Conservation (phyloP, 768 basidiomycete genomes). For the Tricholoma saponaceum region DNA sequence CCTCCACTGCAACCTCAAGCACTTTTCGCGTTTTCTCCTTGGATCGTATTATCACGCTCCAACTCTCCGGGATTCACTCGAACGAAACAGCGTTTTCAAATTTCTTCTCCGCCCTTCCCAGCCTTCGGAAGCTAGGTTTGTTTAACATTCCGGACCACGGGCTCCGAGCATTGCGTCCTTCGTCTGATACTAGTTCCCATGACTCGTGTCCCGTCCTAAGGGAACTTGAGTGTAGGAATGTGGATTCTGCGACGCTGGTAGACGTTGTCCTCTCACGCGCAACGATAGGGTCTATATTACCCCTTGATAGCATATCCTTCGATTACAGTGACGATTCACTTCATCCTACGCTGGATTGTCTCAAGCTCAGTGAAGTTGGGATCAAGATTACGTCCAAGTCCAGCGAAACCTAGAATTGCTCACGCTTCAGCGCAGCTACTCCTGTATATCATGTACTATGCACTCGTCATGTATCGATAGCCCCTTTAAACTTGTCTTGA, state of each 20-base stretch:
- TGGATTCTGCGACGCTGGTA: conserved; percentile 17
- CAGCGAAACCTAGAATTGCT: not conserved
- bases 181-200: not conserved
- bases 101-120: conserved; percentile 24
- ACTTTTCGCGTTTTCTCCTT: conserved; percentile 12
- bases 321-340: conserved; percentile 6
- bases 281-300: not conserved
- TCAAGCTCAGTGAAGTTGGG: conserved; percentile 9
- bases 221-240: conserved; percentile 24
- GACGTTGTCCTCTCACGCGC: conserved; percentile 17
- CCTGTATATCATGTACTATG: too few relatives aligned
- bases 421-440: not conserved
- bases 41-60: conserved; percentile 26
- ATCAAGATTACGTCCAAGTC: conserved; percentile 2
- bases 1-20: not conserved
- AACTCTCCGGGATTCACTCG: conserved; percentile 25
- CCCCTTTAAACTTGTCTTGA: too few relatives aligned
- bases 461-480: too few relatives aligned
- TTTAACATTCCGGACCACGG: conserved; percentile 19
- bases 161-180: conserved; percentile 15
- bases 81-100: conserved; percentile 12
- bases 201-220: conserved; percentile 18
- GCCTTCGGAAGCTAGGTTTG: conserved; percentile 19
- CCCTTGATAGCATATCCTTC: conserved; percentile 15
- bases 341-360: not conserved